Conservation (phyloP, 768 basidiomycete species). For the Neoboletus subvelutipes region DNA sequence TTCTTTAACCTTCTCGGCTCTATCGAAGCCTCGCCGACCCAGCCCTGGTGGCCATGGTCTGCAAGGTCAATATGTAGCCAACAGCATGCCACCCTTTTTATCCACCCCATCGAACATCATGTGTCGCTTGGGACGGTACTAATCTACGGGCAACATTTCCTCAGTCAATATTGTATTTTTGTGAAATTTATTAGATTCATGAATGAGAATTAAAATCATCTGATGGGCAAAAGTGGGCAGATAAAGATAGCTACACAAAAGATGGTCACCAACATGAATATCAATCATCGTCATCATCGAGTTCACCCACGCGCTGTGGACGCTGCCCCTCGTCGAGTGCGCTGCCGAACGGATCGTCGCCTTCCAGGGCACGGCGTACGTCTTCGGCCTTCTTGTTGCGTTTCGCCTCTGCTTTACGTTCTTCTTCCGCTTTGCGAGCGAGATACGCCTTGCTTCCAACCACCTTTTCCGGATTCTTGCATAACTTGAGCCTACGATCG, state of each 20-base stretch:
- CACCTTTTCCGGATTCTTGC: constrained; percentile 96
- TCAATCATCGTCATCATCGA: constrained; percentile 49
- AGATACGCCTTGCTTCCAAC: constrained; percentile 84
- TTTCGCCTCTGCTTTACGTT: constrained; percentile 67
- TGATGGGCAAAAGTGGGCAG: background rate
- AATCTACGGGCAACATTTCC: constrained; percentile 24
- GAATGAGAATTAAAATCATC: background rate
- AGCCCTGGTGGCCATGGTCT: constrained; percentile 41
- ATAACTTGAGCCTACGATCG: constrained; percentile 80
- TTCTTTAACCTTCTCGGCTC: constrained; percentile 37
- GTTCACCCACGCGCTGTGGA: constrained; percentile 33
- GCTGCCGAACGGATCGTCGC: constrained; percentile 72
- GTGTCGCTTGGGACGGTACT: constrained; percentile 23
- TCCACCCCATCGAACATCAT: constrained; percentile 23
- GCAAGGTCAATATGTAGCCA: constrained; percentile 66
- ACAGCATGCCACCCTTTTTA: constrained; percentile 35
- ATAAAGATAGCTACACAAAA: background rate
- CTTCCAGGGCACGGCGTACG: constrained; percentile 43
- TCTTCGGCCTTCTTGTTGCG: constrained; percentile 60
- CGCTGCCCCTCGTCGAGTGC: constrained; percentile 41
- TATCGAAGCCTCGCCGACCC: constrained; percentile 54
- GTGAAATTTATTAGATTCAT: background rate
- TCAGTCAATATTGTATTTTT: background rate
- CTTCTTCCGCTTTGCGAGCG: constrained; percentile 68
- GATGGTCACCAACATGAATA: background rate